Percentiles rank a stretch among this genome's conserved stretches.
These are phyloP conservation scores for Suhomyces faveliae DNA, from an alignment of 805 yeast genomes.

Conservation along the genomic window DNA sequence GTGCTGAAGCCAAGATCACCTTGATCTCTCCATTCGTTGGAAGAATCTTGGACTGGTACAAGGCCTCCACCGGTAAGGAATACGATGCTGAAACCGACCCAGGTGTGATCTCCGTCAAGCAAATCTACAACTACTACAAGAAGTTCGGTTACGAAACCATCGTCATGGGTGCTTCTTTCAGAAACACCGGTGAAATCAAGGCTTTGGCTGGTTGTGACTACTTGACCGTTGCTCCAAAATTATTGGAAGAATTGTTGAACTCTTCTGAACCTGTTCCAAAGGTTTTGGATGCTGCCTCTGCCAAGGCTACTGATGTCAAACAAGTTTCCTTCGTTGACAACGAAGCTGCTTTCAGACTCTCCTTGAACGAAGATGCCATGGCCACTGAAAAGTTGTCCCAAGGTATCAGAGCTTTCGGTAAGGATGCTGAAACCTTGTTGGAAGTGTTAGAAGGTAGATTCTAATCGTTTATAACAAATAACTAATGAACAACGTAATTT, in stretches of 20 bases:
- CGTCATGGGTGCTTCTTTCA: conserved; percentile 99
- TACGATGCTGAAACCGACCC: conserved; percentile 85
- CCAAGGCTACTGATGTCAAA: conserved; percentile 45
- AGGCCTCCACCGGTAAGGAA: conserved; percentile 86
- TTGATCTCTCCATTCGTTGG: conserved; percentile 99
- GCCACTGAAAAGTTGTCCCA: conserved; percentile 96
- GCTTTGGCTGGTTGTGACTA: conserved; percentile 96
- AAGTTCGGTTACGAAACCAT: conserved; percentile 94
- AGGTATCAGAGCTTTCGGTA: conserved; percentile 97
- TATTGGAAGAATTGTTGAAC: conserved; percentile 84
- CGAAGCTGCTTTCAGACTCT: conserved; percentile 88
- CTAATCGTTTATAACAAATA: conserved; percentile 13
- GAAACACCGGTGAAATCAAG: conserved; percentile 92
- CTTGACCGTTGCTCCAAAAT: conserved; percentile 91
- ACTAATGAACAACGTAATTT: background rate
- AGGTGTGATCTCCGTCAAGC: conserved; percentile 89
- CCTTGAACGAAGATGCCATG: conserved; percentile 94
- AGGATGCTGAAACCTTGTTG: conserved; percentile 82
- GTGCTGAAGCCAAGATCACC: conserved; percentile 96
- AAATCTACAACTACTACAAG: conserved; percentile 96
- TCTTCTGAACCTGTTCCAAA: conserved; percentile 78
- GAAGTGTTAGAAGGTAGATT: conserved; percentile 61
- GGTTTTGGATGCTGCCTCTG: conserved; percentile 63
- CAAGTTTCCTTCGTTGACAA: conserved; percentile 82
- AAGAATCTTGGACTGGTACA: conserved; percentile 98